Percentiles rank a stretch among this genome's conserved stretches.
These are phyloP conservation scores for Ascochyta clinopodiicola DNA, from an alignment of 2,329 filamentous ascomycete species.

Conservation along the genomic window DNA sequence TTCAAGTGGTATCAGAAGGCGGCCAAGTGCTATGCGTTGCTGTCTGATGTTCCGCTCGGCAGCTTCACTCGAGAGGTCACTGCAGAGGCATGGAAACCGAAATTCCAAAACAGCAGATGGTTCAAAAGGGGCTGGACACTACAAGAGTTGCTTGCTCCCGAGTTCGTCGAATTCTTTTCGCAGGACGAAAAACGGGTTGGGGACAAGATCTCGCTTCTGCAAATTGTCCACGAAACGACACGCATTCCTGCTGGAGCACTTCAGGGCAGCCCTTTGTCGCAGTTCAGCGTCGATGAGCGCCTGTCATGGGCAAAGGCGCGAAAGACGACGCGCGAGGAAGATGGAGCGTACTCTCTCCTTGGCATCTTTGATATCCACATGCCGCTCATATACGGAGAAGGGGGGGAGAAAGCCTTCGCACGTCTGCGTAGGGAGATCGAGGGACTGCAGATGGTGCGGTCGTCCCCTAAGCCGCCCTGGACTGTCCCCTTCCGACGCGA, in stretches of 20 bases:
- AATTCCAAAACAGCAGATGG: background rate
- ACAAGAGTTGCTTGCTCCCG: background rate
- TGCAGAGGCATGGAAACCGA: background rate
- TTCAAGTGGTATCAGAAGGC: conserved; percentile 22
- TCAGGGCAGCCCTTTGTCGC: background rate
- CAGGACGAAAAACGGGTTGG: background rate
- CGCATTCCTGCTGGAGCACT: background rate
- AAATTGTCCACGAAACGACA: background rate
- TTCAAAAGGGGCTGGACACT: background rate
- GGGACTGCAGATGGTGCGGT: too few relatives aligned
- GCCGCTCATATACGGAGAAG: background rate
- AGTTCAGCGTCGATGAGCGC: background rate
- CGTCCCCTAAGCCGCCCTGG: too few relatives aligned
- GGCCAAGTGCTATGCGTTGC: conserved; percentile 14
- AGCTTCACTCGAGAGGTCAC: background rate
- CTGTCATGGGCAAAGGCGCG: background rate
- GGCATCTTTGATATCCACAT: background rate
- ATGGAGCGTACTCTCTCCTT: background rate
- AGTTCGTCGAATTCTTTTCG: background rate
- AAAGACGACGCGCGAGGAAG: background rate
- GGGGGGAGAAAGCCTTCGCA: background rate
- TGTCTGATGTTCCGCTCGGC: conserved; percentile 6
- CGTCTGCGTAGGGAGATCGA: background rate
- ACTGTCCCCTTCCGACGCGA: too few relatives aligned
- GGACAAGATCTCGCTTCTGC: background rate